A percentile compares a stretch with the other conserved stretches of the same genome.
phyloP scores from a whole-genome alignment of 805 yeast species.

The Cyberlindnera mycetangii region DNA sequence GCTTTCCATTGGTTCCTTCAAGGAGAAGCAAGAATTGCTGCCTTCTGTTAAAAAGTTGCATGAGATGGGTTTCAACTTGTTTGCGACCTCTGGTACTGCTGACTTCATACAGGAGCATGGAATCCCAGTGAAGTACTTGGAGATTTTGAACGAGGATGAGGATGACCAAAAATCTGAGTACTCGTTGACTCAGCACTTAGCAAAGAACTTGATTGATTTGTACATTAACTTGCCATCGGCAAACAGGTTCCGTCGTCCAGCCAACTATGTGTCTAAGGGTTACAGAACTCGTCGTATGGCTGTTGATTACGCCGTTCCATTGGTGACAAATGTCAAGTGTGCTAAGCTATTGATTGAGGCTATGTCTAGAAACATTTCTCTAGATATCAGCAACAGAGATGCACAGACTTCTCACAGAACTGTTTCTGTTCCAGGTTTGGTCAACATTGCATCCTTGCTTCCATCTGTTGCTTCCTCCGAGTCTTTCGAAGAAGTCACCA shows the following conservation, averaged over 20 bases:
- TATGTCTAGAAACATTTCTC: conserved; percentile 60
- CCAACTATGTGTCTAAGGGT: conserved; percentile 96
- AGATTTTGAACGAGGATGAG: conserved; percentile 69
- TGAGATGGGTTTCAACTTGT: conserved; percentile 83
- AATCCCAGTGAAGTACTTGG: conserved; percentile 92
- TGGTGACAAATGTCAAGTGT: conserved; percentile 95
- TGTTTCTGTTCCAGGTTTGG: conserved; percentile 79
- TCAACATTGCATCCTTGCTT: conserved; percentile 76
- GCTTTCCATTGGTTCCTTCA: conserved; percentile 92
- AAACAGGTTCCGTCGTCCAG: conserved; percentile 97
- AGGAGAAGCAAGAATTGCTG: conserved; percentile 90
- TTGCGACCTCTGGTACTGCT: conserved; percentile 99
- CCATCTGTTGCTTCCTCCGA: conserved; percentile 55
- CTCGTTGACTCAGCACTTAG: conserved; percentile 93
- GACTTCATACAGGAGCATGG: conserved; percentile 95
- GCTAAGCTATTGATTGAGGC: conserved; percentile 97
- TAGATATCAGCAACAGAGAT: conserved; percentile 74
- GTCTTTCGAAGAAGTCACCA: conserved; percentile 66
- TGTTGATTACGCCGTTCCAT: conserved; percentile 95
- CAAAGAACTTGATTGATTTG: conserved; percentile 92
- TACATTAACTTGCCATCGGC: conserved; percentile 96
- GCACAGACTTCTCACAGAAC: conserved; percentile 89
- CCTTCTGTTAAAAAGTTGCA: conserved; percentile 81
- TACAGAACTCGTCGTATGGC: conserved; percentile 99
- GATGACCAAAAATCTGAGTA: conserved; percentile 87